Evolutionary conservation across 169 alveolate species (phyloP).

Genomic region (Perkinsus marinus): DNA sequence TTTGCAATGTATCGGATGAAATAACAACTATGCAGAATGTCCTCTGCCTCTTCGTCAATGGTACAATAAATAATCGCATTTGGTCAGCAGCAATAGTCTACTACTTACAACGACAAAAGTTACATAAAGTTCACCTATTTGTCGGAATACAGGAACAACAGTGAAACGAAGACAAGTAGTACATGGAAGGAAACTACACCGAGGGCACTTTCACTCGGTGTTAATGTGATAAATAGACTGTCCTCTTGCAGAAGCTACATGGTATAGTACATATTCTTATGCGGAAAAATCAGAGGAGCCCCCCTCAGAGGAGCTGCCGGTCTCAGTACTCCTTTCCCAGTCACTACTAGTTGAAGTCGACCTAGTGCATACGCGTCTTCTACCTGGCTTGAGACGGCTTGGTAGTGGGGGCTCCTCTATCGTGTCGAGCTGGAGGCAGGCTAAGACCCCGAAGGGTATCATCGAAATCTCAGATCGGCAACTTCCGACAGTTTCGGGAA

Average conservation of each 20-base stretch:
- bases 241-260: neutral
- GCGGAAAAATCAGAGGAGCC: neutral
- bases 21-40: too few relatives aligned
- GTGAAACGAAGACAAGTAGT: too few relatives aligned
- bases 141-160: neutral
- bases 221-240: too few relatives aligned
- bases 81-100: neutral
- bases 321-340: neutral
- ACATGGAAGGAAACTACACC: too few relatives aligned
- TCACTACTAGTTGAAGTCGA: neutral
- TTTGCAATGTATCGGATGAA: too few relatives aligned
- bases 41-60: too few relatives aligned
- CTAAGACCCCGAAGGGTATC: neutral
- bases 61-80: too few relatives aligned
- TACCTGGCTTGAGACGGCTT: too few relatives aligned
- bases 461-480: neutral
- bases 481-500: neutral
- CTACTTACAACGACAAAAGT: neutral
- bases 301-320: neutral
- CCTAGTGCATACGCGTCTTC: neutral
- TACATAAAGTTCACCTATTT: too few relatives aligned
- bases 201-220: too few relatives aligned
- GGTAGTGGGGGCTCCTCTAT: neutral
- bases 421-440: neutral
- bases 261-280: neutral